Base-by-base conservation (phyloP, 495 filamentous ascomycete species). In the Diplogelasinospora grovesii region DNA sequence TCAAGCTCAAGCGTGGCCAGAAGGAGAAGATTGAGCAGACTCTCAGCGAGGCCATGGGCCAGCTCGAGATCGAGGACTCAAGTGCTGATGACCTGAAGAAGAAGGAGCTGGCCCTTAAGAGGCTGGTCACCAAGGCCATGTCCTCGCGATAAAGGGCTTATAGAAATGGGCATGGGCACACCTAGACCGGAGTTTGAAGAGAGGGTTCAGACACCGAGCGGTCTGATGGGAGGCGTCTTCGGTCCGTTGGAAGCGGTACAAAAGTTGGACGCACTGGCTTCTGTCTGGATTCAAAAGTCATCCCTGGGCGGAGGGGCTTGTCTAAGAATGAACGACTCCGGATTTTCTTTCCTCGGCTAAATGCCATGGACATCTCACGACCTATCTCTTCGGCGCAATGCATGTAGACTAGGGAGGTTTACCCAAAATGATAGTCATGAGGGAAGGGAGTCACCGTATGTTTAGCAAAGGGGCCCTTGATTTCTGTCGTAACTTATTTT, bases 1-100 rank as follows among this genome's bases (percentile, higher is more conserved):
- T 97, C 59, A 95, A 93, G 77, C 76, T 99, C 54, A 99, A 99
- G 86, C 86, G 93, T 46, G 89, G 89, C 63, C 88, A 89, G 71
- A 95, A 95, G 78, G 92, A 97, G 66, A 96, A 95, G 84, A 96
- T 99, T 48, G 92, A 99, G 77, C 82, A 85, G 53, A 83, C 89
- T 9, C 66, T 73, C 41, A 69, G 65, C 61, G 69, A 73, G 28
- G 69, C 69, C 39, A 70, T 73, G 66, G 59, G 43, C 41, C 59
- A 65, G 56, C 68, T 73, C 29, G 68, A 71, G 64, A 53, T 73
- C 22, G 64, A 66, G 51, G 69, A 99, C 53, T 86, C 88, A 23
- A 69, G 70, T 32, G 84, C 88, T 26, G 92, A 99, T 55, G 92
- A 99, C 64, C 75, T 99, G 45, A 97, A 93, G 85, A 97, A 97